Base-by-base conservation (phyloP, 805 yeast species). In the Pichia occidentalis region DNA sequence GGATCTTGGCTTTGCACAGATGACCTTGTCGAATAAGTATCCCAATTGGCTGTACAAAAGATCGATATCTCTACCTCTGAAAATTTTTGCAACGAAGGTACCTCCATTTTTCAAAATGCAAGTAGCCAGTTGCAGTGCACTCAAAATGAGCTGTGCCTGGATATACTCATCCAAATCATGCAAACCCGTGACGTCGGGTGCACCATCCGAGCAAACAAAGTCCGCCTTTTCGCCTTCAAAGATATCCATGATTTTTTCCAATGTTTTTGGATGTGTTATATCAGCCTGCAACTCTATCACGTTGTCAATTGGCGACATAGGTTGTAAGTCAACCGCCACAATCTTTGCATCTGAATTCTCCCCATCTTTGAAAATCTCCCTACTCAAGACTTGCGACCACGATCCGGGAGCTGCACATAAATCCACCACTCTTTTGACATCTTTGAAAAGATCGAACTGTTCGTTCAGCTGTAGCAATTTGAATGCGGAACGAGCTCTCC, bases 351-450 rank as follows among this genome's bases (percentile, higher is more conserved):
- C 59, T 12, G 48, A 48, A 28, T 48, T 48, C 35, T 47, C 49
- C n/a, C 53, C 52, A 31, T 50, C 47, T 14, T 55, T 53, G 49
- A 70, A 75, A 27, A 85, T 61, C 51, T 80, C 79, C 48, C 85
- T 63, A 23, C 92, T 80, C 11, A 92, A 70, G 0, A 92, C 98
- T 57, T 92, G 98, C 1, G 95, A 84, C 98, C 98, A 92, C 4
- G 97, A 87, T 1, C 97, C 96, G 1, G 97, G 97, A 4, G 97
- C 98, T 25, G 98, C 98, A 69, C 98, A 92, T 22, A 92, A 68
- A 61, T 92, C 98, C 5, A 92, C 98, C 4, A 92, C 97, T 50
- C 95, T 67, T 30, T 68, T 70, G 24, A 87, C 77, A 28, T 76
- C 81, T 35, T 77, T 70, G 40, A 92, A 75, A 25, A 87, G 72